Base-by-base conservation (phyloP, 768 basidiomycete species). In the Ramaria rubella region DNA sequence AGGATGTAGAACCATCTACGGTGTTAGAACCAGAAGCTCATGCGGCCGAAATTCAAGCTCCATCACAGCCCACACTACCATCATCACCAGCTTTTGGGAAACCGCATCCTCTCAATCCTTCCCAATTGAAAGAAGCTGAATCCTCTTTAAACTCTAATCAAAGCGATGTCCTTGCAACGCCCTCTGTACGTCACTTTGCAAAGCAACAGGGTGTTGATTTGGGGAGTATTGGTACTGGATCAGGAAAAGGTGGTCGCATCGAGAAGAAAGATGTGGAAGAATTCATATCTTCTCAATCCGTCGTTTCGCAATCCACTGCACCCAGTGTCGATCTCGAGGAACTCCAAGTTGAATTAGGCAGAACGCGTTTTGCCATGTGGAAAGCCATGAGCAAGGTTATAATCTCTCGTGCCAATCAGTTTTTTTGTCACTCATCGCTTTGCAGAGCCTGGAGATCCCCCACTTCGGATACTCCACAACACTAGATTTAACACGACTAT, bases 391-490 rank as follows among this genome's bases (percentile, higher is more conserved):
- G 76, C 9, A 89, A 88, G 80, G 89, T 85, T 49, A 26, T 72
- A 19, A 42, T 12, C 19, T 36, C 24, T 45, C 46, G 19, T 17
- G 40, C 51, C 21, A 21, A 46, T 21, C 0, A 55, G 29, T 34
- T 52, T 11, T 36, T 24, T 27, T 17, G 30, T 27, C 19, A 7
- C 45, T 43, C 15, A 49, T 36, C 24, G 1, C 31, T 17, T 53
- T 62, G 5, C 61, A 90, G 90, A 90, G 90, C 62, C 75, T 94
- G 52, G 82, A 87, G 63, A 87, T 93, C 61, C 90, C 91, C 17
- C 87, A 87, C 64, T 94, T 94, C 60, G 87, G 89, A 60, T 92
- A 90, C 64, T 81, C 87, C 2, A 85, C 87, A 0, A 81, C 78
- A 0, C 69, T 93, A 12, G 90, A 93, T 65, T 71, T 93, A 36